These are phyloP conservation scores for Elaeagnus macrophylla DNA, from an alignment of 306 rosid species.

Conservation along the genomic window DNA sequence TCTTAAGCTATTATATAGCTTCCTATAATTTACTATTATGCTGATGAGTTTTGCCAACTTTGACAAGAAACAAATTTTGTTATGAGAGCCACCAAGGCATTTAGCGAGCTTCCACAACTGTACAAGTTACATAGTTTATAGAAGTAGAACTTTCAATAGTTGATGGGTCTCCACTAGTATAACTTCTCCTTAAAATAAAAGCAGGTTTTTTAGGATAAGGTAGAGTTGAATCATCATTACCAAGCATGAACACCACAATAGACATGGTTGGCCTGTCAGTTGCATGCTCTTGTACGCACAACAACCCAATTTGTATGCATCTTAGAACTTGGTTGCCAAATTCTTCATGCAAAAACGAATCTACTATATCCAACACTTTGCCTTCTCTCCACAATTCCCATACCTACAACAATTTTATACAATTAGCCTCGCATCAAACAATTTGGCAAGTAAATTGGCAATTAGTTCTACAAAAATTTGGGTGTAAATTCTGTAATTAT, in stretches of 20 bases:
- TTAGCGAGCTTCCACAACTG: slow-evolving; percentile 9
- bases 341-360: slow-evolving; percentile 26
- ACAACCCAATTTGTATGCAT: slow-evolving; percentile 30
- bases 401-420: slow-evolving; percentile 25
- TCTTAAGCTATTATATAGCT: too few species aligned
- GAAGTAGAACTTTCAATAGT: background rate
- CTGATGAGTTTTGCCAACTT: too few species aligned
- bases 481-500: background rate
- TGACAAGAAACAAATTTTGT: too few species aligned
- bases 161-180: background rate
- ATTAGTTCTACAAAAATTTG: background rate
- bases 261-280: slow-evolving; percentile 34
- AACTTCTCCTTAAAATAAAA: slow-evolving; percentile 8
- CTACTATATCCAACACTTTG: slow-evolving; percentile 30
- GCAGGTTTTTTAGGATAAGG: slow-evolving; percentile 30
- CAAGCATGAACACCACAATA: slow-evolving; percentile 27
- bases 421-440: too few species aligned
- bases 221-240: slow-evolving; percentile 24
- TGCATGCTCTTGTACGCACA: slow-evolving; percentile 22
- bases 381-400: slow-evolving; percentile 55
- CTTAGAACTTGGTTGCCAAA: slow-evolving; percentile 26
- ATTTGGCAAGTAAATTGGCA: background rate
- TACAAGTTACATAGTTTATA: slow-evolving; percentile 7
- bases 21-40: too few species aligned
- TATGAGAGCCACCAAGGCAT: too few species aligned